Conservation (phyloP, 306 rosid genomes). For the Pyrus bretschneideri region DNA sequence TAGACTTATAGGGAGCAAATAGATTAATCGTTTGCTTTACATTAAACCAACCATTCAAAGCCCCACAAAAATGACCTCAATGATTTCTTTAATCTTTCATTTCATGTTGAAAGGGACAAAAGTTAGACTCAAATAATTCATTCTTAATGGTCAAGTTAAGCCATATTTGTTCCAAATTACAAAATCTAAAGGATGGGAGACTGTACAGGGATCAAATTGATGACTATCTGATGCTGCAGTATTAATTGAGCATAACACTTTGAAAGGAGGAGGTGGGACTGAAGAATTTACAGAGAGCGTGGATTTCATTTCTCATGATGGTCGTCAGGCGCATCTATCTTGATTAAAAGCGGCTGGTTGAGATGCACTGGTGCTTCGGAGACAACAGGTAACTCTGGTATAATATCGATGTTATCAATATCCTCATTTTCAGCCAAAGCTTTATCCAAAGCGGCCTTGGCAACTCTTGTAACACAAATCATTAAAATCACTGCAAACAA, state of each 20-base stretch:
- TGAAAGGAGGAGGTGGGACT: slow-evolving; percentile 16
- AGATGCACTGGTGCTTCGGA: slow-evolving; percentile 47
- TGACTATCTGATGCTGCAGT: slow-evolving; percentile 18
- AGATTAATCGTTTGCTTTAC: slow-evolving; percentile 1
- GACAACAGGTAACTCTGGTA: slow-evolving; percentile 35
- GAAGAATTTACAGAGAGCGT: slow-evolving; percentile 51
- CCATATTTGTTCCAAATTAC: slow-evolving; percentile 15
- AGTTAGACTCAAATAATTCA: slow-evolving; percentile 12
- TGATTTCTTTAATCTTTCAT: neutral
- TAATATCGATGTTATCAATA: slow-evolving; percentile 25
- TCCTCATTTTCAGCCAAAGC: slow-evolving; percentile 70
- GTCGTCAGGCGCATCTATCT: slow-evolving; percentile 37
- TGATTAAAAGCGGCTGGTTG: slow-evolving; percentile 69
- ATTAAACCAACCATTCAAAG: neutral
- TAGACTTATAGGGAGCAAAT: neutral
- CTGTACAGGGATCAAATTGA: slow-evolving; percentile 32
- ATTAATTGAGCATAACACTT: slow-evolving; percentile 16
- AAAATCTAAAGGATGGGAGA: slow-evolving; percentile 7
- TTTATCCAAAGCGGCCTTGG: slow-evolving; percentile 74
- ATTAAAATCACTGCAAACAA: slow-evolving; percentile 58
- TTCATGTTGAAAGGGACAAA: neutral
- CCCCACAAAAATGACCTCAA: neutral
- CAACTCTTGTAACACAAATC: slow-evolving; percentile 68
- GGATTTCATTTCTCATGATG: slow-evolving; percentile 34
- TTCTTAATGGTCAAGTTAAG: slow-evolving; percentile 13